These are phyloP conservation scores for Camellia oleifera DNA, from an alignment of 179 eudicot genomes.

Conservation along the genomic window DNA sequence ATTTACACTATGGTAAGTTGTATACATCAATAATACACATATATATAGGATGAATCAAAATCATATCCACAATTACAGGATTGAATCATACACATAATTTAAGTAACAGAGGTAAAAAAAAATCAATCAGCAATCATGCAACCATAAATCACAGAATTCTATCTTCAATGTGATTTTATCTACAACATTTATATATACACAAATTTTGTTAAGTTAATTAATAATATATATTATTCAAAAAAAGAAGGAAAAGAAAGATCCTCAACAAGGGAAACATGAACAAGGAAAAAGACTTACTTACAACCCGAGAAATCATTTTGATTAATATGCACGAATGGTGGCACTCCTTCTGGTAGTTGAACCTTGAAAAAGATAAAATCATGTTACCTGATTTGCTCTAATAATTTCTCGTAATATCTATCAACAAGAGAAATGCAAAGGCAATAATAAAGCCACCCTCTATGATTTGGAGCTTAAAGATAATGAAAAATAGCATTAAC, in stretches of 20 bases:
- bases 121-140: no score
- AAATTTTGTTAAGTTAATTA: neutral
- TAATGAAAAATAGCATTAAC: neutral
- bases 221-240: neutral
- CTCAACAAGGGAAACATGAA: neutral
- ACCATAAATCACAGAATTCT: no score
- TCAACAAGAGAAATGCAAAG: neutral
- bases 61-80: no score
- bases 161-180: no score
- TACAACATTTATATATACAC: neutral
- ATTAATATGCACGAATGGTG: conserved; percentile 47
- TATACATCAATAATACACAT: no score
- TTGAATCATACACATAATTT: no score
- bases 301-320: conserved; percentile 60
- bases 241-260: neutral
- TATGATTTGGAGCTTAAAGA: neutral
- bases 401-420: neutral
- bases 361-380: conserved; percentile 34
- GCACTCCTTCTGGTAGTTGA: conserved; percentile 35
- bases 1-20: no score
- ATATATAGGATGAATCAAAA: no score
- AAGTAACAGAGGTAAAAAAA: no score
- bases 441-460: neutral
- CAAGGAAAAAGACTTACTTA: conserved; percentile 50
- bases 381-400: neutral